Evolutionary conservation across 2,329 filamentous ascomycete genomes (phyloP), one percentile per base, ranked within the genome.

Genomic region (Venturia aucupariae): DNA sequence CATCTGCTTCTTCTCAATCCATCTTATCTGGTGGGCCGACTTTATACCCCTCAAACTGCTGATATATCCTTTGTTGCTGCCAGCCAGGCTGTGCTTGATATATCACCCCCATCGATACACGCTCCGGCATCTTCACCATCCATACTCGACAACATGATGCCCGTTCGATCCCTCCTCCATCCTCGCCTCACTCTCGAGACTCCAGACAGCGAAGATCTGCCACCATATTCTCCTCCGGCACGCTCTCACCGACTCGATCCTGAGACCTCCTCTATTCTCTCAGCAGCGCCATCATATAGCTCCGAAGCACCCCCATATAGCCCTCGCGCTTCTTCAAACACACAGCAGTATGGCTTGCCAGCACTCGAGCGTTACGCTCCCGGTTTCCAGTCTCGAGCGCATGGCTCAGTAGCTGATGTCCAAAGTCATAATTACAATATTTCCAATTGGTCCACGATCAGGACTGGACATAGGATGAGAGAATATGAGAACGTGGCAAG

Each of bases 231-330:
- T 27, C 62, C 60, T 38, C 59, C 59, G 6, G 59, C 62, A 15
- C 68, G 66, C 15, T 68, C 66, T 46, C 38, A 67, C 48, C 55
- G 19, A 59, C 44, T 41, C 41, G 86, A 89, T 72, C 84, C 87
- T 65, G 86, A 89, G 69, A 87, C 86, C 27, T 81, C 83, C 7
- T 89, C 87, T 11, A 82, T 89, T 67, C 84, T 79, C 68, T 89
- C 86, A 22, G 82, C 82, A 8, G 86, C 86, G n/a, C 86, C 86
- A 48, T 89, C 86, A 11, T 89, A 89, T 72, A 68, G 83, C 67
- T 89, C 86, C 63, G 85, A 87, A 63, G 83, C 80, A 2, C 86
- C 86, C 4, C 85, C 85, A 0, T 87, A 88, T 71, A 83, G 38
- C 22, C 85, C 71, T 85, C 84, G 22, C 41, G 60, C 61, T 17